Evolutionary conservation across 1,284 basidiomycete species (phyloP), one percentile per base, ranked within the genome.

Genomic region (Ustilago tritici): DNA sequence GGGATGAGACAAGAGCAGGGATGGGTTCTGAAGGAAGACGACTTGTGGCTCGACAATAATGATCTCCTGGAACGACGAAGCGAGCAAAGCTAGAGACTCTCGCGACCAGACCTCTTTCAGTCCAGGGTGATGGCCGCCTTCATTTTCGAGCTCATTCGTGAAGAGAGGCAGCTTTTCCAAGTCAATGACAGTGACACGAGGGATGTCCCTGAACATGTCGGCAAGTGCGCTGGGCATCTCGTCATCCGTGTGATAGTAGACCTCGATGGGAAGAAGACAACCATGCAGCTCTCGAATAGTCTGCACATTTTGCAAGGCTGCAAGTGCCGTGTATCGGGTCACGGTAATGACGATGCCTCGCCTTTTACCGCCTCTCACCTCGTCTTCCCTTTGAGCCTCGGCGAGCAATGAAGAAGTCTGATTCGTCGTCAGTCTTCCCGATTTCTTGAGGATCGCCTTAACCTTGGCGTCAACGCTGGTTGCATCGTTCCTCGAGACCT

Each of bases 21-120:
- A 7, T 0, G 73, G 73, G 36, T 76, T 57, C n/a, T 76, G 64
- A 4, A 76, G 68, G 61, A 76, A 76, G 61, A 76, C 73, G n/a
- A 76, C 73, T 11, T 65, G 41, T 5, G 73, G 73, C 8, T 76
- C 73, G 54, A 76, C 49, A 32, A 76, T 46, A 28, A 76, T 23
- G 41, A 76, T 67, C 43, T 76, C 64, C 28, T 76, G 68, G 68
- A 76, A 76, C 5, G 46, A 50, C 15, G 64, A 67, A 8, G 64
- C 68, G 15, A 76, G 63, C 9, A 76, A 35, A 2, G 59, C 73
- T 0, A 76, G 65, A 35, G 68, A 63, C 23, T 70, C 53, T 23
- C 73, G 67, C 43, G 64, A 64, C 61, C 68, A 66, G 2, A 61
- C 61, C 50, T 62, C 61, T 34, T 76, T 76, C 55, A 59, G 43